phyloP scores from a whole-genome alignment of 2,329 filamentous ascomycete genomes.

The Rhexocercosporidium sp. region DNA sequence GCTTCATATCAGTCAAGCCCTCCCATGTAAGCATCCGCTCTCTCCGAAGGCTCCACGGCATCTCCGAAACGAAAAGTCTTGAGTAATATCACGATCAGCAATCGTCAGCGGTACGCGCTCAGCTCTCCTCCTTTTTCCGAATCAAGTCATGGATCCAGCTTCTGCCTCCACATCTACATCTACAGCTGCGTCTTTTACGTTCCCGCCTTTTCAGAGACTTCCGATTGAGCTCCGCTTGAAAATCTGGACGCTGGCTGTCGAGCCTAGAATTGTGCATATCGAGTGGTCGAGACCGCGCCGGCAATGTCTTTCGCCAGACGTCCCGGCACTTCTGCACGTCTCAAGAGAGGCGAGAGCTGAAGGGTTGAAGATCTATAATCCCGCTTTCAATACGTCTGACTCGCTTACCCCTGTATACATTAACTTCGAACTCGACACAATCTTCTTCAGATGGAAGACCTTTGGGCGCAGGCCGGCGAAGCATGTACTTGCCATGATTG shows the following conservation, averaged over 20 bases:
- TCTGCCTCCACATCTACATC: background rate
- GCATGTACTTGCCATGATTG: slow-evolving; percentile 2
- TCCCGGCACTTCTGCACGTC: slow-evolving; percentile 8
- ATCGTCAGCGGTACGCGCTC: background rate
- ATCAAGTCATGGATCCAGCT: slow-evolving; percentile 4
- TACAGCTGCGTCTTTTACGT: background rate
- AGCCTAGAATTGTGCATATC: slow-evolving; percentile 12
- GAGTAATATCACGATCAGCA: background rate
- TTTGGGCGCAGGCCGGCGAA: slow-evolving; percentile 13
- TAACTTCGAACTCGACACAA: slow-evolving; percentile 20
- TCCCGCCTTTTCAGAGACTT: slow-evolving; percentile 7
- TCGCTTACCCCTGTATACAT: slow-evolving; percentile 9
- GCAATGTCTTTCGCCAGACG: slow-evolving; percentile 9
- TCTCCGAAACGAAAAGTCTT: background rate
- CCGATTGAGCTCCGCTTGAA: slow-evolving; percentile 16
- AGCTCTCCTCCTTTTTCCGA: background rate
- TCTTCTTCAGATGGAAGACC: slow-evolving; percentile 12
- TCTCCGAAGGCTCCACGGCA: background rate
- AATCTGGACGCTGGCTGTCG: slow-evolving; percentile 12
- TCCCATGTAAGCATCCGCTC: slow-evolving; percentile 2
- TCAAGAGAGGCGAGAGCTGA: slow-evolving; percentile 10
- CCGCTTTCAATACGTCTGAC: slow-evolving; percentile 4
- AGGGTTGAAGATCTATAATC: slow-evolving; percentile 11
- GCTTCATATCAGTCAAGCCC: background rate
- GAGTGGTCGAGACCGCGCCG: slow-evolving; percentile 12